These are phyloP conservation scores for Hericium rajendrae DNA, from an alignment of 768 basidiomycete species.

Conservation along the genomic window DNA sequence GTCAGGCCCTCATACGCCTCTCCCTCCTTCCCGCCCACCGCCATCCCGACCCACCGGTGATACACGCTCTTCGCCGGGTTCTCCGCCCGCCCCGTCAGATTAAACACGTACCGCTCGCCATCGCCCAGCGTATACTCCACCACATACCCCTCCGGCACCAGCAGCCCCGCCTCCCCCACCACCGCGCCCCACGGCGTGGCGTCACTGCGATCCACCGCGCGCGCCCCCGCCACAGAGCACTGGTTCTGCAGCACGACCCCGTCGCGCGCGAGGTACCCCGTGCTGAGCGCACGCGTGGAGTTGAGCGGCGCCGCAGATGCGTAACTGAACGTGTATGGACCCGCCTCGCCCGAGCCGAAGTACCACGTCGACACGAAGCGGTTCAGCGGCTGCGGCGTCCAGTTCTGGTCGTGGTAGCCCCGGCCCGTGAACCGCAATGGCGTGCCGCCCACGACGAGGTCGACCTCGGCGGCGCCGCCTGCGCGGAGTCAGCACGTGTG, in stretches of 20 bases:
- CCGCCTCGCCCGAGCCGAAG: conserved; percentile 15
- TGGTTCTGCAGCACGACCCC: conserved; percentile 19
- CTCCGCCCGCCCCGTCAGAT: conserved; percentile 11
- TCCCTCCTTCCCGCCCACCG: conserved; percentile 8
- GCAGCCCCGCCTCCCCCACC: conserved; percentile 7
- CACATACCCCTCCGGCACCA: conserved; percentile 14
- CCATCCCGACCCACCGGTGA: conserved; percentile 17
- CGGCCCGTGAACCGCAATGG: conserved; percentile 13
- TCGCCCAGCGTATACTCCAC: conserved; percentile 16
- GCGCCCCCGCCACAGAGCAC: conserved; percentile 15
- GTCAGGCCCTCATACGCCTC: conserved; percentile 1
- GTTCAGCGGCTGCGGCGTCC: conserved; percentile 15
- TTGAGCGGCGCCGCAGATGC: conserved; percentile 9
- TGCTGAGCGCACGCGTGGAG: conserved; percentile 14
- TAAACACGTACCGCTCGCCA: conserved; percentile 15
- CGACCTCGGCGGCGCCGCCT: conserved; percentile 10
- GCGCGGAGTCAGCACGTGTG: neutral
- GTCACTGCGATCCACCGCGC: conserved; percentile 10
- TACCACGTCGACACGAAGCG: conserved; percentile 15
- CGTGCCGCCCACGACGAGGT: conserved; percentile 14
- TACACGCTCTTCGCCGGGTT: conserved; percentile 16
- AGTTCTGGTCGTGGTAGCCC: conserved; percentile 20
- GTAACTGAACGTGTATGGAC: conserved; percentile 16
- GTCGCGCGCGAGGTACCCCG: conserved; percentile 16
- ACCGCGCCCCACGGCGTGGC: conserved; percentile 14